Evolutionary conservation across 2,329 filamentous ascomycete genomes (phyloP).

Genomic region (Diaporthe eres): DNA sequence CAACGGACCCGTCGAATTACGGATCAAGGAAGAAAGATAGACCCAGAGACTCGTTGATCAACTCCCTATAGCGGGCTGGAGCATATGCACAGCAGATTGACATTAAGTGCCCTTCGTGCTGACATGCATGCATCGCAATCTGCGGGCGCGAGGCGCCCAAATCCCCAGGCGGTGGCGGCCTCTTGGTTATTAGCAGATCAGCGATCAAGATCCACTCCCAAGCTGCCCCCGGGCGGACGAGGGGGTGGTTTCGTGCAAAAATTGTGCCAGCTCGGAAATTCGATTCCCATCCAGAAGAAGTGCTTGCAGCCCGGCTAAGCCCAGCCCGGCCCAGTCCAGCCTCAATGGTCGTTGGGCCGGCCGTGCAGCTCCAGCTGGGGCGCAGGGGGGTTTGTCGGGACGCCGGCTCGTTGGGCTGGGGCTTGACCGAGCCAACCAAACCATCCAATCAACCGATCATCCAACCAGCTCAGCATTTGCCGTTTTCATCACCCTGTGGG

Average conservation of each 20-base stretch:
- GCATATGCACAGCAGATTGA: slow-evolving; percentile 13
- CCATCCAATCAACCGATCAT: not conserved
- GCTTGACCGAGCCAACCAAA: not conserved
- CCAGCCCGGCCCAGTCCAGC: not conserved
- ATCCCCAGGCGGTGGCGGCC: not conserved
- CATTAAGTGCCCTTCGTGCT: not conserved
- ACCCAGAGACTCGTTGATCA: not conserved
- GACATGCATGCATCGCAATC: slow-evolving; percentile 27
- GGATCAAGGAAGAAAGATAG: not conserved
- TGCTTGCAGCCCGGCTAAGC: slow-evolving; percentile 18
- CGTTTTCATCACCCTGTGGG: not conserved
- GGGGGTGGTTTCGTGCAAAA: not conserved
- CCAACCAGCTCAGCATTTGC: not conserved
- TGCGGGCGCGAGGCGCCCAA: not conserved
- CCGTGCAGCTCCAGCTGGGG: slow-evolving; percentile 5
- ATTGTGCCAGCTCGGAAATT: slow-evolving; percentile 25
- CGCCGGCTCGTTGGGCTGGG: slow-evolving; percentile 2
- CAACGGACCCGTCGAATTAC: slow-evolving; percentile 2
- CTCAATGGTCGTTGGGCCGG: not conserved
- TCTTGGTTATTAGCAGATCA: slow-evolving; percentile 3
- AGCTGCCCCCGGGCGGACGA: not conserved
- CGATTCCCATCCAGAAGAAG: slow-evolving; percentile 3
- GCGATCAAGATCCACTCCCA: slow-evolving; percentile 15
- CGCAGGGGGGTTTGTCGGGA: not conserved
- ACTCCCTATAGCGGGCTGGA: slow-evolving; percentile 10